A percentile compares a stretch with the other conserved stretches of the same genome.
These are phyloP conservation scores for Colletotrichum cereale DNA, from an alignment of 2,329 filamentous ascomycete species.

Conservation along the genomic window DNA sequence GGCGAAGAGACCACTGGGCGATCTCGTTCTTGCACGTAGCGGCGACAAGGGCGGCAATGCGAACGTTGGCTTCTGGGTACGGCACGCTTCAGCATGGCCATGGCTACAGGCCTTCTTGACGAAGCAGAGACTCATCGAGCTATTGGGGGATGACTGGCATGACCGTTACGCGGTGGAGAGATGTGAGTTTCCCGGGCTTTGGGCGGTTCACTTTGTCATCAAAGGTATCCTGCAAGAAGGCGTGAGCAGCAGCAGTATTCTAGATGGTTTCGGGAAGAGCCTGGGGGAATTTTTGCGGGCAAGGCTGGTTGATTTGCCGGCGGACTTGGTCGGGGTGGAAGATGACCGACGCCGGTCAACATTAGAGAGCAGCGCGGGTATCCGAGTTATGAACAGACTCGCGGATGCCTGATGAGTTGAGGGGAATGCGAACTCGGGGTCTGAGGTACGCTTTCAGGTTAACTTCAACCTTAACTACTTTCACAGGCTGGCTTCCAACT, in stretches of 20 bases:
- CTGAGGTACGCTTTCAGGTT: not conserved
- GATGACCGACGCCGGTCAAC: constrained; percentile 28
- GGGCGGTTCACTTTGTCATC: constrained; percentile 60
- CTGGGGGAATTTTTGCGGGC: constrained; percentile 62
- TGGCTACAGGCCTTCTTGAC: constrained; percentile 57
- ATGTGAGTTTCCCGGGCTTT: constrained; percentile 58
- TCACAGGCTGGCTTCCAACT: not conserved
- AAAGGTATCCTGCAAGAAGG: constrained; percentile 58
- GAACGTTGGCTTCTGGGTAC: constrained; percentile 52
- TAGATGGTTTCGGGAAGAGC: constrained; percentile 65
- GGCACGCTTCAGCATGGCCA: constrained; percentile 53
- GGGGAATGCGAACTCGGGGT: not conserved
- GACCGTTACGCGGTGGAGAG: constrained; percentile 55
- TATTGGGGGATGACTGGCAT: constrained; percentile 59
- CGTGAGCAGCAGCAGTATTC: constrained; percentile 59
- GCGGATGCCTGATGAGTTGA: not conserved
- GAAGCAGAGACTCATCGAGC: constrained; percentile 49
- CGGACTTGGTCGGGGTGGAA: constrained; percentile 43
- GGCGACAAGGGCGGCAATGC: constrained; percentile 52
- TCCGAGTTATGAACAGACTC: not conserved
- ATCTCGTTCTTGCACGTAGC: constrained; percentile 48
- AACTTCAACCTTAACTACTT: not conserved
- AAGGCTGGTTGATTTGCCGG: constrained; percentile 47
- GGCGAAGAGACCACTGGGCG: constrained; percentile 46
- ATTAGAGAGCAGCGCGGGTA: not conserved